Evolutionary conservation across 2,329 filamentous ascomycete genomes (phyloP).

Genomic region (Daldinia sp.): DNA sequence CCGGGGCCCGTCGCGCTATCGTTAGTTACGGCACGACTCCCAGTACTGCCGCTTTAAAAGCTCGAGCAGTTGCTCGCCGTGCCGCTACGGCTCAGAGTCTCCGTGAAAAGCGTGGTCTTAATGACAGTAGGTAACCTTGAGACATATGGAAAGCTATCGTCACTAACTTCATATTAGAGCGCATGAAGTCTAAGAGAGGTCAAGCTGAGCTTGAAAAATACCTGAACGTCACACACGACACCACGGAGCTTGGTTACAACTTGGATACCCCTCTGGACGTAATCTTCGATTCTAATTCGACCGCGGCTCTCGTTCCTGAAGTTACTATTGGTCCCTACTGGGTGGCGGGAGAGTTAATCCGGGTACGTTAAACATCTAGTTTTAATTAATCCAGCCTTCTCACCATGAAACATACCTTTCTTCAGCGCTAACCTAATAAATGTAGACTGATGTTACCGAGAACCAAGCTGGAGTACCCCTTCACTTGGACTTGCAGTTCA

Average conservation of each 20-base stretch:
- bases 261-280: conserved; percentile 50
- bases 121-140: conserved; percentile 33
- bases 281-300: conserved; percentile 45
- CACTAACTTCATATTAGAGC: conserved; percentile 25
- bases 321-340: conserved; percentile 45
- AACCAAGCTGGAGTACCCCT: conserved; percentile 49
- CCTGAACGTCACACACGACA: conserved; percentile 39
- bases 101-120: conserved; percentile 48
- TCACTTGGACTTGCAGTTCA: conserved; percentile 52
- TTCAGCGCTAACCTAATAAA: not conserved
- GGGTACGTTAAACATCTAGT: conserved; percentile 28
- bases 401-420: not conserved
- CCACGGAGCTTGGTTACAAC: conserved; percentile 44
- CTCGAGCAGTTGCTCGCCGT: conserved; percentile 50
- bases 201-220: conserved; percentile 42
- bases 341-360: conserved; percentile 50
- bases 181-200: conserved; percentile 42
- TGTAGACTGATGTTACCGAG: conserved; percentile 49
- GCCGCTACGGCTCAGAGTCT: conserved; percentile 48
- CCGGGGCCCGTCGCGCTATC: conserved; percentile 49
- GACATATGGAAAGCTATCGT: not conserved
- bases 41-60: conserved; percentile 49
- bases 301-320: conserved; percentile 43
- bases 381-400: not conserved
- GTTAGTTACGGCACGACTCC: conserved; percentile 49